Evolutionary conservation across 129 eudicot species (phyloP), one percentile per base, ranked within the genome.

Genomic region (Chrysanthemum lavandulifolium): DNA sequence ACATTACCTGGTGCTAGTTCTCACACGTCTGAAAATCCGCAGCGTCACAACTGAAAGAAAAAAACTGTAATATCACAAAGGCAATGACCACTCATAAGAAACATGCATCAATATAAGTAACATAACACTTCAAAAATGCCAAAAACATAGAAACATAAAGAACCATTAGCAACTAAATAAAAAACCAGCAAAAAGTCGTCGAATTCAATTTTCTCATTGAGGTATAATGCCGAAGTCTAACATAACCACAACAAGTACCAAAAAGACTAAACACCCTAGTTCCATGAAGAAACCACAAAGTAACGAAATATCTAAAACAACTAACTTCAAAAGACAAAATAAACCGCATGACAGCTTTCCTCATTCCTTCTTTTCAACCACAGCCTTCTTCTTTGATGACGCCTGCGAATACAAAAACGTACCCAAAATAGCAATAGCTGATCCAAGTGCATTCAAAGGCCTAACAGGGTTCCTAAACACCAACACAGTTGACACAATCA

Each of bases 341-440:
- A 49, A 43, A 73, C 33, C 72, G 71, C 12, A 62, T 67, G 40
- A 71, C 9, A 54, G 50, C 71, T 48, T 47, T 13, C 71, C 51
- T 77, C 73, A 82, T 64, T 80, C 80, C 86, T 86, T 87, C 86
- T 89, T 85, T 60, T 86, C 96, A 72, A 81, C 79, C 36, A 64
- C 89, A 68, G 75, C 79, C 79, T 89, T 77, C 90, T 89, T 93
- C 81, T 89, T 88, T 14, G 96, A 86, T 0, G 96, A 80, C 2
- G 90, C 98, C 88, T 93, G 98, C 3, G 98, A 93, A 74, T 93
- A 93, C 90, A 93, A 82, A 82, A 93, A 93, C 15, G 98, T 93
- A 13, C 98, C 98, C 23, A 93, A 82, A 5, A 93, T 90, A 13
- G 98, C 98, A 74, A 93, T 90, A 23, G 95, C 98, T 0, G 98